Evolutionary conservation across 164 flowering plant genomes (phyloP).

Genomic region (Cinnamomum chago): DNA sequence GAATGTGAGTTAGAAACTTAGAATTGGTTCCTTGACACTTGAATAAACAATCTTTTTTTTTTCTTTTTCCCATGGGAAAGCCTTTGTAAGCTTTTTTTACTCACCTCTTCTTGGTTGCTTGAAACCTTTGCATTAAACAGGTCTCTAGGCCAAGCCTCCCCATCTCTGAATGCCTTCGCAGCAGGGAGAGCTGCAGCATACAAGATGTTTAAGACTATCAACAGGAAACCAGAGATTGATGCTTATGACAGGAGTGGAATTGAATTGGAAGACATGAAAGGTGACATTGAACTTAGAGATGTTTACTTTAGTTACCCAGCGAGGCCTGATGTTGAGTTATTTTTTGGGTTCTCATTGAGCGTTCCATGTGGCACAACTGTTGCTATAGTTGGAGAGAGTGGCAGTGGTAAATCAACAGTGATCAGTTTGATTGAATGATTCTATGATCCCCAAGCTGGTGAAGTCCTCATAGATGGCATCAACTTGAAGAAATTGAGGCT

Average conservation of each 20-base stretch:
- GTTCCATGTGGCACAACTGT: slow-evolving; percentile 52
- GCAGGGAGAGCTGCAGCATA: slow-evolving; percentile 71
- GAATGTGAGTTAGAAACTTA: slow-evolving; percentile 1
- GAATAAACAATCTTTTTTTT: not conserved
- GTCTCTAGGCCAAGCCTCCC: slow-evolving; percentile 57
- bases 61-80: not conserved
- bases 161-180: slow-evolving; percentile 52
- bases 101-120: not conserved
- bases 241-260: slow-evolving; percentile 39
- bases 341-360: slow-evolving; percentile 49
- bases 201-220: slow-evolving; percentile 70
- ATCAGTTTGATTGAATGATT: slow-evolving; percentile 67
- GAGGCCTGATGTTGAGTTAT: slow-evolving; percentile 71
- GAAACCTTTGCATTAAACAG: slow-evolving; percentile 19
- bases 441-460: slow-evolving; percentile 75
- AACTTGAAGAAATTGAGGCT: slow-evolving; percentile 48
- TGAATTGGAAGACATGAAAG: slow-evolving; percentile 47
- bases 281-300: slow-evolving; percentile 64
- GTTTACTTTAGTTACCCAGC: slow-evolving; percentile 72
- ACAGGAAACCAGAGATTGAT: slow-evolving; percentile 52
- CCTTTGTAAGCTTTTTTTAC: not conserved
- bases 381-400: slow-evolving; percentile 83
- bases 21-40: not conserved
- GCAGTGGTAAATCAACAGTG: slow-evolving; percentile 88
- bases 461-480: slow-evolving; percentile 68